Percentiles rank a stretch among this genome's conserved stretches.
Conservation (phyloP, 306 rosid genomes). For the Pyrus communis region DNA sequence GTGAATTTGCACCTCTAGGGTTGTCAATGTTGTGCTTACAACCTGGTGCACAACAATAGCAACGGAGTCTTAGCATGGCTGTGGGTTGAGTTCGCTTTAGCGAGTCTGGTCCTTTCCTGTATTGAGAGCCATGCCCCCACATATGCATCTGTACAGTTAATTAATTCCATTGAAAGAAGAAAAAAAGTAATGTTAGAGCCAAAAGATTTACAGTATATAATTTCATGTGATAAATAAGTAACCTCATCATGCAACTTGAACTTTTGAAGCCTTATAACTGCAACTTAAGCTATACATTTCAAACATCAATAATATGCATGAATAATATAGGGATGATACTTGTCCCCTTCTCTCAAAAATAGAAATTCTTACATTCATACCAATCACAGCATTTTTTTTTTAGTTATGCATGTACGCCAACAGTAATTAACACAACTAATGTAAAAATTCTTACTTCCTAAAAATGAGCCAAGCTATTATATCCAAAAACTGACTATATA, state of each 20-base stretch:
- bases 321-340: neutral
- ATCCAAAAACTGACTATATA: too few relatives aligned
- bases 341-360: neutral
- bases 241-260: neutral
- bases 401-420: neutral
- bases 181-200: neutral
- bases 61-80: neutral
- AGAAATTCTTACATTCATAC: neutral
- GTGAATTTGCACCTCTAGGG: conserved; percentile 14
- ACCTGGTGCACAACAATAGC: neutral
- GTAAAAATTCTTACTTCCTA: too few relatives aligned
- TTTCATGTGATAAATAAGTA: neutral
- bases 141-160: neutral
- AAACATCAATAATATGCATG: too few relatives aligned
- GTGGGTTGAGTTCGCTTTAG: neutral
- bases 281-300: neutral
- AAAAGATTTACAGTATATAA: neutral
- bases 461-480: too few relatives aligned
- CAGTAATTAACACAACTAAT: too few relatives aligned
- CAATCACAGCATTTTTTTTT: too few relatives aligned
- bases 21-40: neutral
- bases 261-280: neutral
- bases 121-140: neutral
- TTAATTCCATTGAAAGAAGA: neutral
- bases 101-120: neutral